Evolutionary conservation across 1,284 basidiomycete genomes (phyloP).

Genomic region (Afroboletus lepidellus): DNA sequence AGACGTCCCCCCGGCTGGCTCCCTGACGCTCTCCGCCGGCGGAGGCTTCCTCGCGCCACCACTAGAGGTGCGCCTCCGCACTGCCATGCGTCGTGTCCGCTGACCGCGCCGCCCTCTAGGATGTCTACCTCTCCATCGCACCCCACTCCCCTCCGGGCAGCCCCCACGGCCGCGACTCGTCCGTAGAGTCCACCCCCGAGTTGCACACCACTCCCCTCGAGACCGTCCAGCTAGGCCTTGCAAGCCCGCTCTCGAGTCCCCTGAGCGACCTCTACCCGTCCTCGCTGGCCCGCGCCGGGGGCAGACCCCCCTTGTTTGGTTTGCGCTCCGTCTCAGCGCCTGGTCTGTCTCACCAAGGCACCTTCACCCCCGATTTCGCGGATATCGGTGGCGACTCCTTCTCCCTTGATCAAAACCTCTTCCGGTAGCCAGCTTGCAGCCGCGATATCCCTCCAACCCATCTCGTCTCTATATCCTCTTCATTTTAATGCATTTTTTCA

Average conservation of each 20-base stretch:
- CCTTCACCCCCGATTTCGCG: constrained; percentile 39
- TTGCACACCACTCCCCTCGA: constrained; percentile 43
- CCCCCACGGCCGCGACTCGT: constrained; percentile 44
- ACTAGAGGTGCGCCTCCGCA: constrained; percentile 12
- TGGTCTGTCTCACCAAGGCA: constrained; percentile 15
- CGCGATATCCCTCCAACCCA: constrained; percentile 11
- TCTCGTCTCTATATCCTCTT: constrained; percentile 13
- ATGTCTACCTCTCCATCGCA: constrained; percentile 47
- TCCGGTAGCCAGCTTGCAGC: constrained; percentile 36
- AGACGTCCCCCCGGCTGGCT: too few relatives aligned
- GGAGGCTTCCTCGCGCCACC: constrained; percentile 21
- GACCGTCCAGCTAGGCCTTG: constrained; percentile 38
- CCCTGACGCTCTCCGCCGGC: constrained; percentile 24
- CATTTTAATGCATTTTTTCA: constrained; percentile 30
- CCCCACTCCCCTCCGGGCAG: constrained; percentile 49
- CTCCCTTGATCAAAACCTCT: constrained; percentile 42
- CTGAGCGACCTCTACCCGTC: constrained; percentile 26
- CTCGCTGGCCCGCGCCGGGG: constrained; percentile 22
- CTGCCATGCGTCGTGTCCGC: not conserved
- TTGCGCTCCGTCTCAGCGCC: constrained; percentile 39
- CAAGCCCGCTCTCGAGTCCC: constrained; percentile 33
- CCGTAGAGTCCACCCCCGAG: constrained; percentile 58
- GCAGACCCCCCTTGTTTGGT: constrained; percentile 23
- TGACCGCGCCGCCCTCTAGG: constrained; percentile 20
- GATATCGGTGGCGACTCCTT: constrained; percentile 51